Evolutionary conservation across 1,284 basidiomycete genomes (phyloP).

Genomic region (Ustilago lituana): DNA sequence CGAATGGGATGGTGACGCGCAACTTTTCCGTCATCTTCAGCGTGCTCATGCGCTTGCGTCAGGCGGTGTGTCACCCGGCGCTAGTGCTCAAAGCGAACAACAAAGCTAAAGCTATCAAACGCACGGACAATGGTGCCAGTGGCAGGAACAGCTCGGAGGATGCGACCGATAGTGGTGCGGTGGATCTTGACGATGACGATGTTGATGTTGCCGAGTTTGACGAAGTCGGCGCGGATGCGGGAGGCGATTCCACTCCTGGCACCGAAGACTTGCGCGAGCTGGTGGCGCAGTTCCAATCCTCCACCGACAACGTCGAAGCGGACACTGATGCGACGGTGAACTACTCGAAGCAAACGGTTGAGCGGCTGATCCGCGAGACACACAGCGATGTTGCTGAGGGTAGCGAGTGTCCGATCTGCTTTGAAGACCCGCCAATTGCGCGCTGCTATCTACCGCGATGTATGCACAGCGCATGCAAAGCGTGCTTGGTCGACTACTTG

Average conservation of each 20-base stretch:
- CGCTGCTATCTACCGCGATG: constrained; percentile 66
- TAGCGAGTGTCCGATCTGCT: constrained; percentile 66
- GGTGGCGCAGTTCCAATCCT: constrained; percentile 48
- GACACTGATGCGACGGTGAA: constrained; percentile 1
- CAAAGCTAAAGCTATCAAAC: constrained; percentile 9
- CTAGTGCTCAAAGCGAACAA: constrained; percentile 64
- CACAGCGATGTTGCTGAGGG: constrained; percentile 14
- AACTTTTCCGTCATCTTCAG: constrained; percentile 69
- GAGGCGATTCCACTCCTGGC: constrained; percentile 21
- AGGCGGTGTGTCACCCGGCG: constrained; percentile 69
- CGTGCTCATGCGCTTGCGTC: constrained; percentile 68
- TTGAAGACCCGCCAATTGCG: constrained; percentile 56
- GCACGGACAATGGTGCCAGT: background rate
- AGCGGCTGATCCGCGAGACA: constrained; percentile 34
- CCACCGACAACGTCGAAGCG: constrained; percentile 8
- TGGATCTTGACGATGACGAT: background rate
- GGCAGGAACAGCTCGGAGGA: too few relatives aligned
- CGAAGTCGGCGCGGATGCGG: constrained; percentile 24
- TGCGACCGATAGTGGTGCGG: too few relatives aligned
- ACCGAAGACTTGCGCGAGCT: constrained; percentile 48
- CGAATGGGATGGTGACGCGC: constrained; percentile 55
- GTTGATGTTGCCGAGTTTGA: constrained; percentile 21
- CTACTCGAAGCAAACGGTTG: constrained; percentile 46
- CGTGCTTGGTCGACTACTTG: constrained; percentile 79
- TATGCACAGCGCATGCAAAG: constrained; percentile 74